phyloP scores from a whole-genome alignment of 192 early-diverging fungal species.

The Entomortierella lignicola region DNA sequence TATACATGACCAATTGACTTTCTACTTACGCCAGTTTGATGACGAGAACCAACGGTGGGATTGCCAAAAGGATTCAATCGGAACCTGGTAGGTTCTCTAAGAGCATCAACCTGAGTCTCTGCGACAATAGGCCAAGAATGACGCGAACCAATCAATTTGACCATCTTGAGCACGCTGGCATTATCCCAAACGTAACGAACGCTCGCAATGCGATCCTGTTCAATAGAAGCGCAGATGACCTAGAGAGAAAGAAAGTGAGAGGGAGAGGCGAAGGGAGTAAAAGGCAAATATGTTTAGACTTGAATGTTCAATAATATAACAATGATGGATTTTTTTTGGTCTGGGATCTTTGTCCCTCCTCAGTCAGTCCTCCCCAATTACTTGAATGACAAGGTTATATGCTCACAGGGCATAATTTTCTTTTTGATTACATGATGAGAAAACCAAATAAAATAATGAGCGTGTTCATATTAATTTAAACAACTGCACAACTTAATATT shows the following conservation, averaged over 20 bases:
- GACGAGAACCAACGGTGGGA: slow-evolving; percentile 22
- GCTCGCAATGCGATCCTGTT: slow-evolving; percentile 35
- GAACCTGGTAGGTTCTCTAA: slow-evolving; percentile 36
- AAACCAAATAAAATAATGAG: not conserved
- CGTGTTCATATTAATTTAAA: too few relatives aligned
- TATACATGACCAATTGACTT: too few relatives aligned
- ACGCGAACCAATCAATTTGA: slow-evolving; percentile 42
- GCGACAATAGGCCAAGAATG: slow-evolving; percentile 56
- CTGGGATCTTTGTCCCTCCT: not conserved
- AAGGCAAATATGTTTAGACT: not conserved
- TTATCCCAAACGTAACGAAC: slow-evolving; percentile 51
- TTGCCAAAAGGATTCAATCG: slow-evolving; percentile 54
- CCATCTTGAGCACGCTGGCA: slow-evolving; percentile 54
- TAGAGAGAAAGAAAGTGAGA: not conserved
- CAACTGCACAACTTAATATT: too few relatives aligned
- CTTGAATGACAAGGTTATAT: not conserved
- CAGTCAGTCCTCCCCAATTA: too few relatives aligned
- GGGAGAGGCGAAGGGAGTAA: not conserved
- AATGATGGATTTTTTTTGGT: not conserved
- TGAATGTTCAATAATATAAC: not conserved
- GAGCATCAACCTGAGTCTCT: slow-evolving; percentile 52
- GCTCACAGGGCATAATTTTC: not conserved
- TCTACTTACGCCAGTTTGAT: slow-evolving; percentile 25
- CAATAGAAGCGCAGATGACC: slow-evolving; percentile 41
- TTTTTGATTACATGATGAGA: slow-evolving; percentile 12